Conservation (phyloP, 306 rosid genomes). For the Quercus gilva region DNA sequence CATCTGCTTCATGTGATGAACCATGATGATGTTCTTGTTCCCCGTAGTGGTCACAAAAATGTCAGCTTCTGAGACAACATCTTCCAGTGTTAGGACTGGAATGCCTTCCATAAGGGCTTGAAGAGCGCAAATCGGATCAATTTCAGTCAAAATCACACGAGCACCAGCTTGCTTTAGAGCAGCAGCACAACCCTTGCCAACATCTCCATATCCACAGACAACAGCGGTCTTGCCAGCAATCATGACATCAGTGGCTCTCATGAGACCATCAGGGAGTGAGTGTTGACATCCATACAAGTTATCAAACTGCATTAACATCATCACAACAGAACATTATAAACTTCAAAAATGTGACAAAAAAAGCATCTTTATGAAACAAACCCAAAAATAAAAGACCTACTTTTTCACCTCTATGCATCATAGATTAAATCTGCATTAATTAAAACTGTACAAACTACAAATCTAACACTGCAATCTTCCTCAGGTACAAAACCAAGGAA, state of each 20-base stretch:
- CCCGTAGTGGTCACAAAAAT: conserved; percentile 97
- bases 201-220: conserved; percentile 89
- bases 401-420: too few relatives aligned
- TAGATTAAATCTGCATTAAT: too few relatives aligned
- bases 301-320: conserved; percentile 58
- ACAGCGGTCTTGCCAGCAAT: conserved; percentile 91
- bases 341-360: too few relatives aligned
- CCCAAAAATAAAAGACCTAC: too few relatives aligned
- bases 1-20: not conserved
- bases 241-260: conserved; percentile 98
- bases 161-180: conserved; percentile 94
- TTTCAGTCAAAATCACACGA: conserved; percentile 86
- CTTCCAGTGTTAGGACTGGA: conserved; percentile 66
- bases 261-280: conserved; percentile 94
- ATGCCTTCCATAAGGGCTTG: conserved; percentile 96
- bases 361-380: too few relatives aligned
- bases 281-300: conserved; percentile 99
- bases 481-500: too few relatives aligned
- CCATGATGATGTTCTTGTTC: not conserved
- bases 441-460: too few relatives aligned
- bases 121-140: conserved; percentile 94
- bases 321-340: too few relatives aligned
- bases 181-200: conserved; percentile 95
- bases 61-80: conserved; percentile 61
- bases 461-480: too few relatives aligned